These are phyloP conservation scores for Tulasnella sp. DNA, from an alignment of 768 basidiomycete species.

Conservation along the genomic window DNA sequence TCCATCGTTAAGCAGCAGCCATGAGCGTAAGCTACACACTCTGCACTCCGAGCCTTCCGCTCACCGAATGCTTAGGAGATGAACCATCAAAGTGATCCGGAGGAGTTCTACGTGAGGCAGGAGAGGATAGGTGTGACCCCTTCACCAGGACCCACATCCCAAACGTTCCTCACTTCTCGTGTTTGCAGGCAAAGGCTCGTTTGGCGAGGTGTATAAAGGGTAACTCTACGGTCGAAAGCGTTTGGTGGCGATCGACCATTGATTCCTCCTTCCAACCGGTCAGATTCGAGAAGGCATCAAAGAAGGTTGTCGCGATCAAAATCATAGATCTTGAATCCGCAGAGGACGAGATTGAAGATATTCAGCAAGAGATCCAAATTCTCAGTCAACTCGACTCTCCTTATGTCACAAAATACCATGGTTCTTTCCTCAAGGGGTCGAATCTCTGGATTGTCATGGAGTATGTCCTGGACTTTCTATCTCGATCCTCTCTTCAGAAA, in stretches of 20 bases:
- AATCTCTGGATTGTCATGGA: conserved; percentile 99
- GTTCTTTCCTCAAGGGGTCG: conserved; percentile 92
- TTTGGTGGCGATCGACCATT: neutral
- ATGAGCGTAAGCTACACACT: conserved; percentile 1
- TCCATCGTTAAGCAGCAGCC: neutral
- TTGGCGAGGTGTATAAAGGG: conserved; percentile 99
- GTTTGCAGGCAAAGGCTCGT: conserved; percentile 88
- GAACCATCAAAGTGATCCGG: conserved; percentile 64
- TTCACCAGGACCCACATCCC: neutral
- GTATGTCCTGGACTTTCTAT: conserved; percentile 51
- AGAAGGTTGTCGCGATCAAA: conserved; percentile 98
- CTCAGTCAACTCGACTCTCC: conserved; percentile 94
- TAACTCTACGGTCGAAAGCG: conserved; percentile 44
- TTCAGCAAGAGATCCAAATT: conserved; percentile 98
- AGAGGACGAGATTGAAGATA: conserved; percentile 99
- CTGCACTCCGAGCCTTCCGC: neutral
- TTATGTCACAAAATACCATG: conserved; percentile 97
- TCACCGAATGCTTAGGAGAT: neutral
- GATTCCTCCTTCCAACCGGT: neutral
- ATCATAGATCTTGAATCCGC: conserved; percentile 99
- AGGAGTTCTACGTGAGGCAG: conserved; percentile 96
- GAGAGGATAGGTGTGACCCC: conserved; percentile 81
- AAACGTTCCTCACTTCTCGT: neutral
- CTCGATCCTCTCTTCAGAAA: conserved; percentile 38
- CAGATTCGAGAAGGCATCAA: conserved; percentile 93